Conservation (phyloP, 2,329 filamentous ascomycete species). For the Aspergillus fructus region DNA sequence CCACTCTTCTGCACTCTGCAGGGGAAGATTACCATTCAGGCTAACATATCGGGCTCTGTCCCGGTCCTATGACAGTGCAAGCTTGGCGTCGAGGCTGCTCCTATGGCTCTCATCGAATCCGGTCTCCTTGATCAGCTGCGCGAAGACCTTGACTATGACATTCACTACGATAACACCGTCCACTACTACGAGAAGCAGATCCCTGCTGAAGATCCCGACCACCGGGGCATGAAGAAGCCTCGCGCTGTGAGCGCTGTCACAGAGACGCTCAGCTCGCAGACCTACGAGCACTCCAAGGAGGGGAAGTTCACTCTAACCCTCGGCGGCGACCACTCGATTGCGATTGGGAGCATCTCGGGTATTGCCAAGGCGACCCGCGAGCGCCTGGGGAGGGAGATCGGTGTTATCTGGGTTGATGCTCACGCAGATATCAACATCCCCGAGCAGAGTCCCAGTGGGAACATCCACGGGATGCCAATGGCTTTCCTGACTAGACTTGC, state of each 20-base stretch:
- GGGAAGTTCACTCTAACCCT: slow-evolving; percentile 90
- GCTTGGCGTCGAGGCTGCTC: slow-evolving; percentile 85
- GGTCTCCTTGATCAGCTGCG: slow-evolving; percentile 82
- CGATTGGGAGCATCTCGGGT: slow-evolving; percentile 88
- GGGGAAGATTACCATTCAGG: neutral
- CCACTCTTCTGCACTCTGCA: neutral
- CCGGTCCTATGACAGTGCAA: slow-evolving; percentile 63
- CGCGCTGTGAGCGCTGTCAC: slow-evolving; percentile 83
- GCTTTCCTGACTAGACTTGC: slow-evolving; percentile 86
- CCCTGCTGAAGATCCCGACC: slow-evolving; percentile 68
- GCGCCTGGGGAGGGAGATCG: slow-evolving; percentile 76
- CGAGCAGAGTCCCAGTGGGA: slow-evolving; percentile 83
- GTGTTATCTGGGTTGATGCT: slow-evolving; percentile 97
- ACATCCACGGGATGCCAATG: slow-evolving; percentile 98
- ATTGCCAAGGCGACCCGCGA: slow-evolving; percentile 84
- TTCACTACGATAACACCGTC: slow-evolving; percentile 79
- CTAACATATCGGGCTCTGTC: neutral
- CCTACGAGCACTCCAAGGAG: slow-evolving; percentile 79
- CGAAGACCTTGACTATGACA: slow-evolving; percentile 82
- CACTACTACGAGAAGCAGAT: slow-evolving; percentile 78
- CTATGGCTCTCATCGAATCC: slow-evolving; percentile 81
- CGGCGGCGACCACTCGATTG: slow-evolving; percentile 94
- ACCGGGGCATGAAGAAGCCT: slow-evolving; percentile 94
- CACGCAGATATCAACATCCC: slow-evolving; percentile 98
- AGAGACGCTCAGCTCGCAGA: slow-evolving; percentile 73